Evolutionary conservation across 129 eudicot genomes (phyloP), one percentile per base, ranked within the genome.

Genomic region (Flaveria brownii): DNA sequence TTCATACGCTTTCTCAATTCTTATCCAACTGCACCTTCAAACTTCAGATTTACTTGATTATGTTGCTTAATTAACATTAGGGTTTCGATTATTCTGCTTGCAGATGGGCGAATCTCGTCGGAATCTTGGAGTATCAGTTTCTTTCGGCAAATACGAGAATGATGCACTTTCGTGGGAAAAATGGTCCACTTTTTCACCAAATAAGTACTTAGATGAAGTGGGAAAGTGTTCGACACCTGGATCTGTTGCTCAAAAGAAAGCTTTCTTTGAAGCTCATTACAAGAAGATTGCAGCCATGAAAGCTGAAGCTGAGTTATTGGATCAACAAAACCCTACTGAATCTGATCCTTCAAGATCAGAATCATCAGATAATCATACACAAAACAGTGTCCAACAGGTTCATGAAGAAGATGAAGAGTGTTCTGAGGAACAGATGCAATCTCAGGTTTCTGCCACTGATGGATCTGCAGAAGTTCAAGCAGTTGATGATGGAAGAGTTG

Each of bases 111-210:
- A 84, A 55, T 83, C 95, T 13, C 73, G 76, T 60, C 41, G 55
- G 33, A 68, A 87, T 57, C 75, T 89, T 17, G 89, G 86, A 30
- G 90, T 84, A 42, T 94, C 97, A 2, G 89, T 91, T 81, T 94
- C 99, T 9, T 94, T 91, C 76, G 99, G 99, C 25, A 89, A 84
- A 82, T 91, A 85, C 76, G 97, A 94, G 83, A 84, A 82, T 80
- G 99, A 94, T 80, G 86, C 90, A 64, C 97, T 93, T 85, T 88
- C 91, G 62, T 92, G 98, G 98, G 98, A 92, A 86, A 93, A 87
- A 86, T 94, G 93, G 96, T 94, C 98, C 3, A 76, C 96, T 47
- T 92, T 92, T 70, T 91, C 98, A 18, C 89, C 90, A 16, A 92
- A 92, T 64, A 92, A 92, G 85, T 90, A 92, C 80, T 78, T 92